These are phyloP conservation scores for Deuterostichococcus epilithicus DNA, from an alignment of 139 green algal species.

Conservation along the genomic window DNA sequence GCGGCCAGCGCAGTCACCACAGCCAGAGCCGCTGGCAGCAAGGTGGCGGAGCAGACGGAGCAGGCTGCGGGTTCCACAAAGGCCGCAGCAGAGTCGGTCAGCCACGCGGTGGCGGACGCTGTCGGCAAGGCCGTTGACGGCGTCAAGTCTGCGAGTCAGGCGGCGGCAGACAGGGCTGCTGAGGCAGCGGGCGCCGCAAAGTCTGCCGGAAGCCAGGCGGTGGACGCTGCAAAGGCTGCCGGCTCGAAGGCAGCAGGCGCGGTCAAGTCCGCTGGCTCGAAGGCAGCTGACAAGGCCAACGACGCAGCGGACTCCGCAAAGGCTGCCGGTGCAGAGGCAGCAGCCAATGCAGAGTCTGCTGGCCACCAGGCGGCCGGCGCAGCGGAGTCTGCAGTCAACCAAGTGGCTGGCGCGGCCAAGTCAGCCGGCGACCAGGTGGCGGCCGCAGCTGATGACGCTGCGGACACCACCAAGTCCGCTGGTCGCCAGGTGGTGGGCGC, in stretches of 20 bases:
- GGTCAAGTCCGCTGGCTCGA: background rate
- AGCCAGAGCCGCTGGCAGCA: background rate
- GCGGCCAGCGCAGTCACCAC: background rate
- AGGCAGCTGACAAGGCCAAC: no score
- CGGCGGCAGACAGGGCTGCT: background rate
- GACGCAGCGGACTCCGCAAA: background rate
- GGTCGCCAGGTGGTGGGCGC: no score
- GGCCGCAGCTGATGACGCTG: no score
- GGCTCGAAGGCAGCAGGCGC: no score
- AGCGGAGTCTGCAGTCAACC: no score
- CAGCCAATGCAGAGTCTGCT: background rate
- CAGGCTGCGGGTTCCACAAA: slow-evolving; percentile 17
- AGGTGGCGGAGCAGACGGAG: slow-evolving; percentile 5
- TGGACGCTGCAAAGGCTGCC: background rate
- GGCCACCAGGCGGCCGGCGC: no score
- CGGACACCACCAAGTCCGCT: no score
- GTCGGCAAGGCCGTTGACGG: slow-evolving; percentile 19
- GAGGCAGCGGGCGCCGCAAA: background rate
- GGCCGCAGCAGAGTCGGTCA: slow-evolving; percentile 20
- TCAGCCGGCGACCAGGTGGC: no score
- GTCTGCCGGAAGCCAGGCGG: background rate
- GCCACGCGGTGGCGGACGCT: slow-evolving; percentile 24
- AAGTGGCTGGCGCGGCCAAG: no score
- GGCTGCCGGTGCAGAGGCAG: background rate
- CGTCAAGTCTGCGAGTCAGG: slow-evolving; percentile 13